phyloP scores from a whole-genome alignment of 164 flowering plant species.

The Taxillus chinensis region DNA sequence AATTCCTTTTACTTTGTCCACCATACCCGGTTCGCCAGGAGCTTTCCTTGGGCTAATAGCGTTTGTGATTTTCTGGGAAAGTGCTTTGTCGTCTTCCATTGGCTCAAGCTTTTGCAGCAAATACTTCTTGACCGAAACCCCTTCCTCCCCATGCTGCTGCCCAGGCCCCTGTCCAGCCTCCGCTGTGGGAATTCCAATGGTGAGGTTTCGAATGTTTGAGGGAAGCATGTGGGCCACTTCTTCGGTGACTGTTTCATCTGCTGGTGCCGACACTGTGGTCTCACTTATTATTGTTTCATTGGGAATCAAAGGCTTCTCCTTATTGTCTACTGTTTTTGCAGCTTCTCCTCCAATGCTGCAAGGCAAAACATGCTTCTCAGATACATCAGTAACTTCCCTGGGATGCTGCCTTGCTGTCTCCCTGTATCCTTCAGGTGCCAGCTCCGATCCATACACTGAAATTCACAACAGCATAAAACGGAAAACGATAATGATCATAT shows the following conservation, averaged over 20 bases:
- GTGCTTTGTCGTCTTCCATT: slow-evolving; percentile 71
- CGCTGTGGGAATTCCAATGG: slow-evolving; percentile 10
- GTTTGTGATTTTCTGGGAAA: slow-evolving; percentile 58
- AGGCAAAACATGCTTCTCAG: slow-evolving; percentile 31
- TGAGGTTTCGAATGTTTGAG: slow-evolving; percentile 34
- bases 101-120: slow-evolving; percentile 59
- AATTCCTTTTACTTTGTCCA: slow-evolving; percentile 51
- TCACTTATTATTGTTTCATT: slow-evolving; percentile 22
- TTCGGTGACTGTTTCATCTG: slow-evolving; percentile 26
- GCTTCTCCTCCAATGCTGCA: not conserved
- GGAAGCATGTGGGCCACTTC: slow-evolving; percentile 21
- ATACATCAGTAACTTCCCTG: slow-evolving; percentile 19
- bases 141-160: slow-evolving; percentile 40
- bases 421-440: slow-evolving; percentile 40
- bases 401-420: slow-evolving; percentile 41
- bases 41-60: slow-evolving; percentile 49
- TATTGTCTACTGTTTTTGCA: not conserved
- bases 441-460: slow-evolving; percentile 75
- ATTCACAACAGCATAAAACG: too few species aligned
- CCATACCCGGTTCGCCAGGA: slow-evolving; percentile 32
- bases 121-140: slow-evolving; percentile 70
- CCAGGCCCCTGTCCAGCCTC: not conserved
- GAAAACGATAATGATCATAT: too few species aligned
- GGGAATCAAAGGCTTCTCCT: slow-evolving; percentile 8
- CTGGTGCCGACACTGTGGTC: slow-evolving; percentile 32